Evolutionary conservation across 352 stramenopile genomes (phyloP).

Genomic region (Phytophthora syringae): DNA sequence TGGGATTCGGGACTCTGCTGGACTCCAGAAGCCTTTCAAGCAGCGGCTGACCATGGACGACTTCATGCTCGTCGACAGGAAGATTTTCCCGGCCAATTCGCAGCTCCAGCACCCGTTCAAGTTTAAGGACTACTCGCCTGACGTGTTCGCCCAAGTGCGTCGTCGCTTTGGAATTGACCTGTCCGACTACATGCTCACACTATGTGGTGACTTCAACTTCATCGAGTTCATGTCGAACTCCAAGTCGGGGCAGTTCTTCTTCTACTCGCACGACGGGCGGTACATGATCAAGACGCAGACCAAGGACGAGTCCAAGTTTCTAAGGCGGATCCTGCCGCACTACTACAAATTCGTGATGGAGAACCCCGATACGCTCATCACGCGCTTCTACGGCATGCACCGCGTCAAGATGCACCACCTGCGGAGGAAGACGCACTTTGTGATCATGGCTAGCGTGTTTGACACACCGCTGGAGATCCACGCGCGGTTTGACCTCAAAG

Average conservation of each 20-base stretch:
- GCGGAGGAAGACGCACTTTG: constrained; percentile 93
- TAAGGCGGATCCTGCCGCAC: constrained; percentile 96
- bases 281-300: constrained; percentile 99
- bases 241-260: constrained; percentile 99
- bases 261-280: constrained; percentile 96
- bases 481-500: constrained; percentile 90
- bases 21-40: constrained; percentile 80
- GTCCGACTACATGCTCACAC: constrained; percentile 91
- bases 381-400: constrained; percentile 98
- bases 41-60: constrained; percentile 90
- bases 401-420: constrained; percentile 98
- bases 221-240: constrained; percentile 99
- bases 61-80: constrained; percentile 89
- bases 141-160: constrained; percentile 86
- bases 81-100: constrained; percentile 70
- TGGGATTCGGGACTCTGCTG: constrained; percentile 95
- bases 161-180: constrained; percentile 78
- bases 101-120: constrained; percentile 88
- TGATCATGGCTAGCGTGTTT: constrained; percentile 98
- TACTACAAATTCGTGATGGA: constrained; percentile 98
- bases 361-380: constrained; percentile 98
- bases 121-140: constrained; percentile 94
- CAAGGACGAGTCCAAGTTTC: constrained; percentile 98
- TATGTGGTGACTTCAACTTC: constrained; percentile 96
- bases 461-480: constrained; percentile 94